Base-by-base conservation (phyloP, 306 rosid genomes). In the Corylus heterophylla region DNA sequence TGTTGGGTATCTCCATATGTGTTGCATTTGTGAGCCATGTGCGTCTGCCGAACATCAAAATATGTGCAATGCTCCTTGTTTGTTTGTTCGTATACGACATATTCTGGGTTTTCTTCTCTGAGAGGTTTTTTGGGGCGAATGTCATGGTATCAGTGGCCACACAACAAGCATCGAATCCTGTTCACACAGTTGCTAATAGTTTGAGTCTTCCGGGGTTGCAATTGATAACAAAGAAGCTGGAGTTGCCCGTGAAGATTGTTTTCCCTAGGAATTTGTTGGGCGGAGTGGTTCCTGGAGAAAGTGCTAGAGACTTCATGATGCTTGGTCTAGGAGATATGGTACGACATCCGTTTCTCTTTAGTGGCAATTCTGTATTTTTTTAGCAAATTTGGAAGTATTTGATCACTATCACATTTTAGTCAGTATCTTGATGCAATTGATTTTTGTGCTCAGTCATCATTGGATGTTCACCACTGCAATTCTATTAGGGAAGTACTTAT, bases 271-370 rank as follows among this genome's bases (percentile, higher is more conserved):
- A 90, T 89, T 91, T 96, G 86, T 82, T 95, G 68, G 92, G 97
- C 5, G 87, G 99, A 72, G 92, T 82, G 58, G 83, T 88, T 84
- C 90, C 98, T 14, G 93, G 94, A 79, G 89, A 78, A 83, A 89
- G 8, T 85, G 94, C 96, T 45, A 22, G 86, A 7, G 98, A 96
- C 66, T 96, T 91, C 90, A 96, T 96, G 98, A 96, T 96, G 98
- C 98, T 96, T 76, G 99, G 99, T 76, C 94, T 96, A 25, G 98
- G 99, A 44, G 99, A 93, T 83, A 96, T 96, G 99, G 98, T 96
- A 90, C 77, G 82, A 0, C 79, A 74, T 81, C 75, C 62, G 62
- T 80, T 71, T 71, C 37, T 84, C 66, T n/a, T 66, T 31, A 71
- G 27, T 54, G 69, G 18, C 47, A 54, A 76, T 29, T 25, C 61